These are phyloP conservation scores for Quercus mongolica DNA, from an alignment of 306 rosid genomes.

Conservation along the genomic window DNA sequence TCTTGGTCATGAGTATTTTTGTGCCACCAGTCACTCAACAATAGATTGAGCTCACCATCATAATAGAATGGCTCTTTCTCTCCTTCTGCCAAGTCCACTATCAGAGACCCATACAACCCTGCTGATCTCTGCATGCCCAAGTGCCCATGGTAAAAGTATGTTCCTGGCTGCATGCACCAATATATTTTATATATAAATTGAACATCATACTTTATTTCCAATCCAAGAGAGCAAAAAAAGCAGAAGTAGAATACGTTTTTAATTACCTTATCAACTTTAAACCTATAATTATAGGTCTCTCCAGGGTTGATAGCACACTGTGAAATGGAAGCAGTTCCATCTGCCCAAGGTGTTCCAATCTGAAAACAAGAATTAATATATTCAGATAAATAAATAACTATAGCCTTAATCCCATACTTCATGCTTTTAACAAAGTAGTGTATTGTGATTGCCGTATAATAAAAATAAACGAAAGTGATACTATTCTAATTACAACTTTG, in stretches of 20 bases:
- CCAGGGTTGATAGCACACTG: conserved; percentile 89
- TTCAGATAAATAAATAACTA: neutral
- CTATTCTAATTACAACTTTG: too few relatives aligned
- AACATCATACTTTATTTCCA: too few relatives aligned
- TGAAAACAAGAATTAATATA: neutral
- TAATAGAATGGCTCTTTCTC: conserved; percentile 65
- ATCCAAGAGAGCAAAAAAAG: too few relatives aligned
- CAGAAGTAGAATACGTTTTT: neutral
- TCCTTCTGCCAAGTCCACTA: conserved; percentile 58
- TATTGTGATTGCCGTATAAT: too few relatives aligned
- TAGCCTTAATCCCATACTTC: neutral
- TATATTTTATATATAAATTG: too few relatives aligned
- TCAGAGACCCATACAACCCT: conserved; percentile 80
- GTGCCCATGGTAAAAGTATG: conserved; percentile 89
- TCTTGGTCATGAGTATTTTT: conserved; percentile 55
- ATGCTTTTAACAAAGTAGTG: neutral
- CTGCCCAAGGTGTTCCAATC: conserved; percentile 86
- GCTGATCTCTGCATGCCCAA: conserved; percentile 87
- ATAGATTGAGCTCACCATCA: conserved; percentile 57
- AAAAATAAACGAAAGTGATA: too few relatives aligned
- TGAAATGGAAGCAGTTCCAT: conserved; percentile 83
- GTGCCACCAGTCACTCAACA: conserved; percentile 86
- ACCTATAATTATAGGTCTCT: conserved; percentile 44
- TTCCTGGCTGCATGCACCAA: conserved; percentile 65
- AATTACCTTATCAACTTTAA: neutral